Conservation (phyloP, 139 green algal species). For the Dunaliella primolecta region DNA sequence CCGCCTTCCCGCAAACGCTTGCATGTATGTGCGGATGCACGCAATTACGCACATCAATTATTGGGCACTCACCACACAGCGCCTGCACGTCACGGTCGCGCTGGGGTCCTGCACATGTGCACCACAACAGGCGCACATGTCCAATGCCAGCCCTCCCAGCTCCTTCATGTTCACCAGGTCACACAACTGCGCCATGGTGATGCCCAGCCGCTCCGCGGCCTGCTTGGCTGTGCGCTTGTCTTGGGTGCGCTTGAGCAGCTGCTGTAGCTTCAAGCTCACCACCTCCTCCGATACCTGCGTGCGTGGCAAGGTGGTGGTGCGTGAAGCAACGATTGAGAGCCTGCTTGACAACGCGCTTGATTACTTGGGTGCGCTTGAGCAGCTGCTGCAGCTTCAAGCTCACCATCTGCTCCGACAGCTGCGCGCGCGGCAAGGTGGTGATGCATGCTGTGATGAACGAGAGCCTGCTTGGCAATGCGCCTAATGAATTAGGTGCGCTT, state of each 20-base stretch:
- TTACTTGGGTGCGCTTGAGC: neutral
- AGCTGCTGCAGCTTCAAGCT: neutral
- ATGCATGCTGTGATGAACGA: no score
- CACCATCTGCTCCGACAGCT: constrained; percentile 8
- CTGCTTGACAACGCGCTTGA: no score
- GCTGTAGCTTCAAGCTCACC: neutral
- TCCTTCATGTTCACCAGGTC: constrained; percentile 19
- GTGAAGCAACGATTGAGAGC: no score
- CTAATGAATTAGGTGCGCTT: neutral
- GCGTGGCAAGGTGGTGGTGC: neutral
- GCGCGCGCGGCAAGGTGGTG: neutral
- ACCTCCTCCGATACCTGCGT: constrained; percentile 8
- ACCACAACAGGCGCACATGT: constrained; percentile 14
- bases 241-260: constrained; percentile 1
- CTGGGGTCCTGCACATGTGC: neutral
- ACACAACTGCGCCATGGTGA: constrained; percentile 2
- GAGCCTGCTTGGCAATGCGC: no score
- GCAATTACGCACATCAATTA: no score
- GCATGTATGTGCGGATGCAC: no score
- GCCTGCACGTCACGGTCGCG: constrained; percentile 1
- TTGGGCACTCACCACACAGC: constrained; percentile 1
- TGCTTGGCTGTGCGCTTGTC: constrained; percentile 11
- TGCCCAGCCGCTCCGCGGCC: constrained; percentile 2
- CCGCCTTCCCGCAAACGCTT: no score
- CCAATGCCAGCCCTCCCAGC: neutral